phyloP scores from a whole-genome alignment of 306 rosid genomes.

The Pachyrhizus erosus region DNA sequence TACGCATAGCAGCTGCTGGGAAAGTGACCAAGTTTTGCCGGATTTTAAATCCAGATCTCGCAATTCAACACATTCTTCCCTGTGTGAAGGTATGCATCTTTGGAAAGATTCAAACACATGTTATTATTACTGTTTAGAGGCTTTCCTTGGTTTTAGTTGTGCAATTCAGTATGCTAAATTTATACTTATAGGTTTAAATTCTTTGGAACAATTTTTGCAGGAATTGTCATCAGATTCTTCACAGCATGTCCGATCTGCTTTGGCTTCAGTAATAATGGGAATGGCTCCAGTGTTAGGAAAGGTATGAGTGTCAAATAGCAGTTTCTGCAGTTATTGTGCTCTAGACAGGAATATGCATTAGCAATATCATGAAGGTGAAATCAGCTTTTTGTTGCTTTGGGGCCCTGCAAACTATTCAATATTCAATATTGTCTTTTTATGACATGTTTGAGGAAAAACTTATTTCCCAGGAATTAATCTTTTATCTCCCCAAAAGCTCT shows the following conservation, averaged over 20 bases:
- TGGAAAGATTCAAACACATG: slow-evolving; percentile 27
- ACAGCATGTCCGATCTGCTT: slow-evolving; percentile 97
- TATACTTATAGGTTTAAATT: slow-evolving; percentile 29
- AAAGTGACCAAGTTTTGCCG: slow-evolving; percentile 95
- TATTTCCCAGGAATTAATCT: background rate
- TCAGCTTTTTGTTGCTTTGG: slow-evolving; percentile 1
- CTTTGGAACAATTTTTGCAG: slow-evolving; percentile 55
- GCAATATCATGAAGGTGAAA: slow-evolving; percentile 24
- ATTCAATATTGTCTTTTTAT: background rate
- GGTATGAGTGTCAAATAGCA: slow-evolving; percentile 55
- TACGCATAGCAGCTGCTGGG: slow-evolving; percentile 99
- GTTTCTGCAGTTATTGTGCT: slow-evolving; percentile 31
- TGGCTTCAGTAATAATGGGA: slow-evolving; percentile 99
- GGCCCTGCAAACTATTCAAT: background rate
- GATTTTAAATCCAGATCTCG: slow-evolving; percentile 85
- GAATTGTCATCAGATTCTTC: slow-evolving; percentile 98
- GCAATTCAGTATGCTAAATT: slow-evolving; percentile 27
- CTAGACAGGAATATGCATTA: slow-evolving; percentile 7
- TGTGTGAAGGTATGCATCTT: slow-evolving; percentile 83
- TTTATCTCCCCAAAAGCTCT: background rate
- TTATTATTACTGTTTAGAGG: slow-evolving; percentile 20
- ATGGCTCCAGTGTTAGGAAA: slow-evolving; percentile 97
- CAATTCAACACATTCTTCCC: slow-evolving; percentile 95
- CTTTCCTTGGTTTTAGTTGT: slow-evolving; percentile 31
- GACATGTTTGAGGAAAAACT: background rate